These are phyloP conservation scores for Epichloe sp. DNA, from an alignment of 2,329 filamentous ascomycete genomes.

Conservation along the genomic window DNA sequence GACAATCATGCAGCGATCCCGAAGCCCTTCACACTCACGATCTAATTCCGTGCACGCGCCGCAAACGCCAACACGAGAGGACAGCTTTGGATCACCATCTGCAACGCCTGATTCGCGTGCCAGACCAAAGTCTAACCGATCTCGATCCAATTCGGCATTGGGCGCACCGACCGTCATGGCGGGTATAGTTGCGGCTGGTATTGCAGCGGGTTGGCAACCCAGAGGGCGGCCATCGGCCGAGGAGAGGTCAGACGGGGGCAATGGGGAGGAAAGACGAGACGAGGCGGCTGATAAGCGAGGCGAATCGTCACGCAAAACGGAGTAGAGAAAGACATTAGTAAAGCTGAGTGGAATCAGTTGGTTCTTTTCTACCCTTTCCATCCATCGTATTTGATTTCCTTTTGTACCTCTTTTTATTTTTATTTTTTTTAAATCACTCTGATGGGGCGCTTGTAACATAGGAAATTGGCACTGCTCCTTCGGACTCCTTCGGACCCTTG, in stretches of 20 bases:
- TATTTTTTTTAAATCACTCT: too few relatives aligned
- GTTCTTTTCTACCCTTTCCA: not conserved
- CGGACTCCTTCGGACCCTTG: not conserved
- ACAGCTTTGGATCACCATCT: slow-evolving; percentile 35
- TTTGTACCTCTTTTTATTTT: too few relatives aligned
- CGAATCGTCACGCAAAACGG: slow-evolving; percentile 14
- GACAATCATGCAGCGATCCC: slow-evolving; percentile 46
- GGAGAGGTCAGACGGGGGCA: slow-evolving; percentile 10
- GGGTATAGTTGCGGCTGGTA: slow-evolving; percentile 65
- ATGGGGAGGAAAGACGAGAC: slow-evolving; percentile 6
- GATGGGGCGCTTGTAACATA: not conserved
- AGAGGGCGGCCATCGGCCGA: slow-evolving; percentile 34
- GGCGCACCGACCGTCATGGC: slow-evolving; percentile 69
- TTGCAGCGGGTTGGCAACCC: slow-evolving; percentile 66
- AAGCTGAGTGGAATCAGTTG: not conserved
- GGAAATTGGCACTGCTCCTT: not conserved
- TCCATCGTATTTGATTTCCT: not conserved
- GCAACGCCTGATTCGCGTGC: slow-evolving; percentile 47
- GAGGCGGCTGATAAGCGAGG: slow-evolving; percentile 6
- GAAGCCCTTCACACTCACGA: slow-evolving; percentile 50
- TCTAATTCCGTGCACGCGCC: slow-evolving; percentile 50
- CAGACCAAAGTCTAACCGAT: slow-evolving; percentile 54
- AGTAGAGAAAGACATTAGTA: slow-evolving; percentile 5
- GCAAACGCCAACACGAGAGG: slow-evolving; percentile 47
- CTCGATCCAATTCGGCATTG: slow-evolving; percentile 56